Conservation (phyloP, 1,139 yeast species). For the Meyerozyma athensensis region DNA sequence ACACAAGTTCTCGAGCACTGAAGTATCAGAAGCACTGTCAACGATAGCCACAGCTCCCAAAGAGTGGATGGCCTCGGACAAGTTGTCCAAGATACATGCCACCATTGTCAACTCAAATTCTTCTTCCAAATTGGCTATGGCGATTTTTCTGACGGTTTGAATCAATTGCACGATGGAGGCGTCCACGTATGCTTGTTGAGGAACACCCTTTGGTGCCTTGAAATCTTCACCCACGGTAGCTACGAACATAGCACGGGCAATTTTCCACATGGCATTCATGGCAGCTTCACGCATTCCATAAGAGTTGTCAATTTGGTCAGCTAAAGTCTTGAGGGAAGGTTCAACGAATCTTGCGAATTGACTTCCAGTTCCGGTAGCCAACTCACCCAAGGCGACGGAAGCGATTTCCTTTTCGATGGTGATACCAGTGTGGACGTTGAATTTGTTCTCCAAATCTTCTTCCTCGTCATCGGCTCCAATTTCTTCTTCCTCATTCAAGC, state of each 20-base stretch:
- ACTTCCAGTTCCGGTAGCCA: constrained; percentile 81
- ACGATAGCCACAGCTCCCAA: constrained; percentile 74
- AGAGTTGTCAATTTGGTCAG: constrained; percentile 76
- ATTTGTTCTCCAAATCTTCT: constrained; percentile 63
- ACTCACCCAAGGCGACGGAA: constrained; percentile 85
- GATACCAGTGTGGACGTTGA: constrained; percentile 89
- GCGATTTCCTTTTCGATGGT: constrained; percentile 97
- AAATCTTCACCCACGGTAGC: constrained; percentile 46
- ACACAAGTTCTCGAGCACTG: constrained; percentile 62
- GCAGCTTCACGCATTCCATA: constrained; percentile 93
- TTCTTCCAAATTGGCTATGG: constrained; percentile 60
- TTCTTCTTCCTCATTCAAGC: constrained; percentile 30
- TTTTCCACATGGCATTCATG: constrained; percentile 75
- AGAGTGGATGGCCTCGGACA: constrained; percentile 63
- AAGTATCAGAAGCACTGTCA: constrained; percentile 53
- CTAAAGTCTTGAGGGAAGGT: constrained; percentile 58
- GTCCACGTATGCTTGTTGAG: constrained; percentile 56
- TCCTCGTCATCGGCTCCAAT: constrained; percentile 27
- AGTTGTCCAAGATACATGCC: constrained; percentile 68
- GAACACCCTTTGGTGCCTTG: constrained; percentile 71
- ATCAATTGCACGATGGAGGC: constrained; percentile 56
- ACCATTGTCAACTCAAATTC: constrained; percentile 85
- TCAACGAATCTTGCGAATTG: constrained; percentile 77
- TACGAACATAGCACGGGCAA: constrained; percentile 67
- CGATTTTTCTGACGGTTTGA: constrained; percentile 59